These are phyloP conservation scores for Musa itinerans DNA, from an alignment of 176 grass and related monocot genomes.

Conservation along the genomic window DNA sequence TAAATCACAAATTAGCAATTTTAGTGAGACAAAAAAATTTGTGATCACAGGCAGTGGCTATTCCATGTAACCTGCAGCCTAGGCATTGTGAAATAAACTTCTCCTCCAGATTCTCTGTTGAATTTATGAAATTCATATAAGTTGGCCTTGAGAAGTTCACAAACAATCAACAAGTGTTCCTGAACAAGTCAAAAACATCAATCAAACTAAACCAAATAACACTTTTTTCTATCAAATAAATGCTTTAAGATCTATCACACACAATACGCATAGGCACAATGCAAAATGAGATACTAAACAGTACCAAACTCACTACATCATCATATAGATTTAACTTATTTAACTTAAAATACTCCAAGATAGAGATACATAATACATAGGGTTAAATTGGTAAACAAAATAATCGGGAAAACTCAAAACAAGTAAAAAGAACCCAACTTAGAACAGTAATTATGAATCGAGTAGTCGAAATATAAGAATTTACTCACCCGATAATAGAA, in stretches of 20 bases:
- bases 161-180: conserved; percentile 98
- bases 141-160: conserved; percentile 99
- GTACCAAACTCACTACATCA: neutral
- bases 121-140: conserved; percentile 99
- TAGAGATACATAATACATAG: neutral
- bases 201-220: neutral
- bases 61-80: conserved; percentile 64
- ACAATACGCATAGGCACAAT: neutral
- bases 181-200: conserved; percentile 33
- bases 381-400: neutral
- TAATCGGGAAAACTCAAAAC: neutral
- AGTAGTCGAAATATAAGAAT: neutral
- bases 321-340: neutral
- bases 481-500: conserved; percentile 88
- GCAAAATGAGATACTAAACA: neutral
- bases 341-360: too few relatives aligned
- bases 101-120: conserved; percentile 97
- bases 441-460: neutral
- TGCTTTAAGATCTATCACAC: neutral
- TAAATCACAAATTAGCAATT: neutral
- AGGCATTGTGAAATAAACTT: conserved; percentile 99
- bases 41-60: neutral
- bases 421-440: neutral
- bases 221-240: too few relatives aligned
- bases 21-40: conserved; percentile 20